Base-by-base conservation (phyloP, 1,139 yeast species). In the Candida sojae region DNA sequence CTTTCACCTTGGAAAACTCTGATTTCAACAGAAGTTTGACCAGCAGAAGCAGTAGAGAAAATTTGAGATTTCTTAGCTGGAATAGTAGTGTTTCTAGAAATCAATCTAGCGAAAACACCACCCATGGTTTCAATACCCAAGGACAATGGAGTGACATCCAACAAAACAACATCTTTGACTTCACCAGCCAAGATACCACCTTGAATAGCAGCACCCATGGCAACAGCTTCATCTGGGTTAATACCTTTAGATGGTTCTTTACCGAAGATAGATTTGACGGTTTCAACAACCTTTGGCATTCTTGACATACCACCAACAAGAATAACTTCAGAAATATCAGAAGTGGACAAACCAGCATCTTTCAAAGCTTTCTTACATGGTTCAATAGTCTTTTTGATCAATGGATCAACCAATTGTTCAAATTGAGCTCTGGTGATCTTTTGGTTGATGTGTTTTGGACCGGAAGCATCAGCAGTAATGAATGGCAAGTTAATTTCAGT, bases 251-350 rank as follows among this genome's bases (percentile, higher is more conserved):
- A 89, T 67, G 99, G 97, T 68, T 93, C 97, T 75, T 84, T 89
- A 70, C 95, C 95, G 74, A 93, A 93, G 63, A 93, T 80, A 57
- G 82, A 73, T 80, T 91, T 92, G 70, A 93, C 99, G 63, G 98
- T 92, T 71, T 91, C 97, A 57, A 90, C 80, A 68, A 93, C 98
- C 86, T 93, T 95, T 76, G 99, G 99, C 99, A 93, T 93, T 82
- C 99, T 90, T 56, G 98, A 88, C 99, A 92, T 93, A 86, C 99
- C 99, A 83, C 99, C 99, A 61, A 93, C 99, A 60, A 93, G 82
- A 68, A 93, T 87, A 62, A 93, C 98, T 77, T 93, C 99, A 62
- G 96, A 86, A 64, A 93, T 79, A 63, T 88, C 95, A 54, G 95
- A 86, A 50, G 96, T 83, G 57, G 86, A 63, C 69, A 93, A 79